Percentiles rank a stretch among this genome's conserved stretches.
Evolutionary conservation across 2,329 filamentous ascomycete species (phyloP).

Genomic region (Thermothelomyces thermophilus): DNA sequence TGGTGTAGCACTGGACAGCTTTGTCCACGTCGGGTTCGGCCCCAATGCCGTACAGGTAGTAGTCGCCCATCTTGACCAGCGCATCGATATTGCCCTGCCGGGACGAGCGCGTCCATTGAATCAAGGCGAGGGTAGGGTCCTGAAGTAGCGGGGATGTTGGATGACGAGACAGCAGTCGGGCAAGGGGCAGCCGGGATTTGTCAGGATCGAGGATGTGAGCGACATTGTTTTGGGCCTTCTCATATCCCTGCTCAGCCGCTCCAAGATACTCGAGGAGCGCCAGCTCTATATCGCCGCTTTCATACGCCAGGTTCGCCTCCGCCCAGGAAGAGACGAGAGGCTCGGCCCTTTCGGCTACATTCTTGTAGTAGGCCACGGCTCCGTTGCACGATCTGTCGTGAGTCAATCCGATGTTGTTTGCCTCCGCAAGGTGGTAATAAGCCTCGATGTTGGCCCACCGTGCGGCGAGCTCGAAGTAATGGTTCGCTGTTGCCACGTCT

Average conservation of each 20-base stretch:
- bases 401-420: slow-evolving; percentile 73
- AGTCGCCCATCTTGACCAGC: slow-evolving; percentile 96
- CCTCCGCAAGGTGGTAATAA: slow-evolving; percentile 86
- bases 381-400: slow-evolving; percentile 71
- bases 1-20: slow-evolving; percentile 86
- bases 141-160: slow-evolving; percentile 37
- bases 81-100: slow-evolving; percentile 91
- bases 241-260: slow-evolving; percentile 88
- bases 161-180: slow-evolving; percentile 45
- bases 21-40: slow-evolving; percentile 68
- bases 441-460: slow-evolving; percentile 80
- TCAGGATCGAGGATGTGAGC: slow-evolving; percentile 77
- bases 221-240: slow-evolving; percentile 82
- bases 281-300: slow-evolving; percentile 68
- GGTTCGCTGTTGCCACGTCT: slow-evolving; percentile 69
- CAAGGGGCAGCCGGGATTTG: slow-evolving; percentile 53
- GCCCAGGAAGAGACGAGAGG: slow-evolving; percentile 68
- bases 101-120: slow-evolving; percentile 93
- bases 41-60: slow-evolving; percentile 81
- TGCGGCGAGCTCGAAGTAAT: slow-evolving; percentile 82
- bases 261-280: slow-evolving; percentile 78
- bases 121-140: slow-evolving; percentile 61
- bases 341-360: slow-evolving; percentile 67
- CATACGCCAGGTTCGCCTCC: slow-evolving; percentile 78
- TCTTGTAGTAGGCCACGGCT: slow-evolving; percentile 77